Percentiles rank a stretch among this genome's conserved stretches.
phyloP scores from a whole-genome alignment of 257 asterid species.

The Capsicum chinense region DNA sequence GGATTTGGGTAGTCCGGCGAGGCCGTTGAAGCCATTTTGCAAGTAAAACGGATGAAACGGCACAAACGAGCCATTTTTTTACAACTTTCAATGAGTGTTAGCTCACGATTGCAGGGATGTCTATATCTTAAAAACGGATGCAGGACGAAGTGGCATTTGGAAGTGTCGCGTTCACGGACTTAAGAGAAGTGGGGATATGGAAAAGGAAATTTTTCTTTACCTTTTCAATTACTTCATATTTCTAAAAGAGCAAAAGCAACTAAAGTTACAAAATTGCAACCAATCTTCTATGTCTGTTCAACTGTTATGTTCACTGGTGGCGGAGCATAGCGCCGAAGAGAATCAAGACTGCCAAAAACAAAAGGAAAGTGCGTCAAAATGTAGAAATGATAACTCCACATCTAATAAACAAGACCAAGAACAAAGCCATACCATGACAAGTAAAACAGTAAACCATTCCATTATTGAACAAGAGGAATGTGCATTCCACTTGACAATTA shows the following conservation, averaged over 20 bases:
- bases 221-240: neutral
- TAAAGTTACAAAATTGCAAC: conserved; percentile 22
- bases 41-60: no score
- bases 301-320: conserved; percentile 12
- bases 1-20: no score
- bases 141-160: no score
- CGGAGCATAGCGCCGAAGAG: conserved; percentile 34
- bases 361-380: conserved; percentile 13
- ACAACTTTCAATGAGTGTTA: no score
- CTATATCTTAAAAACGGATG: no score
- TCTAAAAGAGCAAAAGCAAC: neutral
- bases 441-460: neutral
- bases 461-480: neutral
- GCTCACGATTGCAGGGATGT: no score
- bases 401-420: no score
- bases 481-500: neutral
- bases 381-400: neutral
- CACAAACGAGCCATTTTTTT: no score
- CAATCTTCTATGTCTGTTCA: conserved; percentile 10
- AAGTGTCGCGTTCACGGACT: no score
- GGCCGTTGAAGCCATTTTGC: no score
- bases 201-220: conserved; percentile 5
- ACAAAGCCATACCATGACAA: no score
- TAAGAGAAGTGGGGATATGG: neutral
- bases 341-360: conserved; percentile 52